Evolutionary conservation across 1,284 basidiomycete species (phyloP).

Genomic region (Macrocybe sp.): DNA sequence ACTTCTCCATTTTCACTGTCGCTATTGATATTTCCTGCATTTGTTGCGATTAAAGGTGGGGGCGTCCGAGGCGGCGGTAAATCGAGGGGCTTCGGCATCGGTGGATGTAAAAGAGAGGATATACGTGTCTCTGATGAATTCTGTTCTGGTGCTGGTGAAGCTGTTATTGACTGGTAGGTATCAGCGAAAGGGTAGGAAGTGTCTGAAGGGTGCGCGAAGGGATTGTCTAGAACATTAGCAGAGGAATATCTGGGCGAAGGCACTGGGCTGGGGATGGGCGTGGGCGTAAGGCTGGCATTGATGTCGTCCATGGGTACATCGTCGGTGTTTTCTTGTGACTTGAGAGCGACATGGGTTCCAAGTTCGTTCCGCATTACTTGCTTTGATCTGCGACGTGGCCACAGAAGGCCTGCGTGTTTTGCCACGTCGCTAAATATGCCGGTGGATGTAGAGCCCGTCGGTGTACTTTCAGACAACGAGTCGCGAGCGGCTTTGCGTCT

Average conservation of each 20-base stretch:
- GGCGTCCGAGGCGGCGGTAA: conserved; percentile 55
- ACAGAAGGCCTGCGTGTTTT: conserved; percentile 51
- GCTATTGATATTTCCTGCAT: conserved; percentile 23
- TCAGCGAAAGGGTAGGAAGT: conserved; percentile 46
- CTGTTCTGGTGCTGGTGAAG: conserved; percentile 2
- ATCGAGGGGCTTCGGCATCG: conserved; percentile 49
- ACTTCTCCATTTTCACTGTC: conserved; percentile 18
- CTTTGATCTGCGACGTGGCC: conserved; percentile 30
- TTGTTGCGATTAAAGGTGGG: conserved; percentile 38
- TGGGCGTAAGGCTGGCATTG: conserved; percentile 30
- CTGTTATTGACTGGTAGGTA: conserved; percentile 15
- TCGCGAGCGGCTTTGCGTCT: conserved; percentile 61
- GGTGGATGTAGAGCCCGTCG: conserved; percentile 19
- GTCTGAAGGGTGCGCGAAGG: conserved; percentile 46
- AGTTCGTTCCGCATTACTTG: conserved; percentile 30
- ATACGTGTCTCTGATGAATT: conserved; percentile 14
- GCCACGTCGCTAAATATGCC: conserved; percentile 53
- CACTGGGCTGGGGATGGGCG: conserved; percentile 16
- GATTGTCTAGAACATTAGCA: conserved; percentile 29
- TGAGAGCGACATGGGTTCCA: conserved; percentile 37
- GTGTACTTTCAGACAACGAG: conserved; percentile 21
- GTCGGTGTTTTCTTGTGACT: conserved; percentile 44
- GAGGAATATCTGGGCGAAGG: conserved; percentile 30
- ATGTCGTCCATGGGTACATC: conserved; percentile 50
- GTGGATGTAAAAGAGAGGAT: conserved; percentile 12